Conservation (phyloP, 2,329 filamentous ascomycete species). For the Nemania sp. region DNA sequence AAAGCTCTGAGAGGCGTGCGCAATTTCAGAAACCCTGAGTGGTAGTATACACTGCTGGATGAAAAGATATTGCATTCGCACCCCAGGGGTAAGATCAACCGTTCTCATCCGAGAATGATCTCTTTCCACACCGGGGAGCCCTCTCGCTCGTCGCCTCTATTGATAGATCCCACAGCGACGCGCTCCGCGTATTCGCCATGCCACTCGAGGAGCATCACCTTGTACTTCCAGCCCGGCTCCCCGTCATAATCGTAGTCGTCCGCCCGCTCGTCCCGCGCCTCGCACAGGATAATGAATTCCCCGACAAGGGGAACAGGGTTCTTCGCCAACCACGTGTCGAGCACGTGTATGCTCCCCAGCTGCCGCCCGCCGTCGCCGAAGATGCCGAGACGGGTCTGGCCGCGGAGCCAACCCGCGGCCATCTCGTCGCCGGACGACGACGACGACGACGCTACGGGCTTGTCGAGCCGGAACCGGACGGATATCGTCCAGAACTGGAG, state of each 20-base stretch:
- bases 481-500: slow-evolving; percentile 15
- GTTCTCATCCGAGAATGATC: slow-evolving; percentile 11
- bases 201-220: slow-evolving; percentile 19
- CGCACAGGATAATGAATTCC: slow-evolving; percentile 15
- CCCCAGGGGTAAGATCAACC: background rate
- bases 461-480: slow-evolving; percentile 7
- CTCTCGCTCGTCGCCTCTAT: slow-evolving; percentile 14
- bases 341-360: slow-evolving; percentile 6
- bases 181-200: slow-evolving; percentile 16
- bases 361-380: slow-evolving; percentile 6
- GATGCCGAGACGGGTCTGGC: slow-evolving; percentile 7
- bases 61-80: background rate
- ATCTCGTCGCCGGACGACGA: background rate
- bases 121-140: slow-evolving; percentile 15
- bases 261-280: slow-evolving; percentile 15
- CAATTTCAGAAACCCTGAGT: background rate
- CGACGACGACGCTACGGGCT: too few species aligned
- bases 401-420: background rate
- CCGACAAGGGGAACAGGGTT: background rate
- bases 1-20: background rate
- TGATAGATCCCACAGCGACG: slow-evolving; percentile 17
- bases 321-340: slow-evolving; percentile 3
- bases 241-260: slow-evolving; percentile 1
- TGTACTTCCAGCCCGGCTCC: slow-evolving; percentile 18
- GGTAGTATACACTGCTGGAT: background rate